A percentile compares a stretch with the other conserved stretches of the same genome.
Conservation (phyloP, 2,329 filamentous ascomycete species). For the Torrubiellomyces zombiae region DNA sequence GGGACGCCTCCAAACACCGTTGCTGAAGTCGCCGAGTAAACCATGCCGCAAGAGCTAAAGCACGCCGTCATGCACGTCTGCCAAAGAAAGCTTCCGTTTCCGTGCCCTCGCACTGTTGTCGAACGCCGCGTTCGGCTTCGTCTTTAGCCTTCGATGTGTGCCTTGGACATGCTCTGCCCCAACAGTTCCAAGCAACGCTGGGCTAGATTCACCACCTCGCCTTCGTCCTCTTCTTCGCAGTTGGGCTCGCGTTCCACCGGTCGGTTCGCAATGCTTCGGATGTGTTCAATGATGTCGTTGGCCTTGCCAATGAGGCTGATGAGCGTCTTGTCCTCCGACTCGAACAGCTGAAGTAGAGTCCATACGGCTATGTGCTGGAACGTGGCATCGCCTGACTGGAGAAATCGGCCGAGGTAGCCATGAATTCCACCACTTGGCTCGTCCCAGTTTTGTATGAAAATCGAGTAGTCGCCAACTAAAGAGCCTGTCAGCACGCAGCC, state of each 20-base stretch:
- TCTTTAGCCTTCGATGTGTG: slow-evolving; percentile 60
- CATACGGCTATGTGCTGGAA: slow-evolving; percentile 99
- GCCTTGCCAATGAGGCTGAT: slow-evolving; percentile 78
- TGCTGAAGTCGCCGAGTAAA: no score
- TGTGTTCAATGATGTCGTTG: slow-evolving; percentile 81
- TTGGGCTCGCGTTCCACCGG: slow-evolving; percentile 78
- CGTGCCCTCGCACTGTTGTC: no score
- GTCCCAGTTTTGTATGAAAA: slow-evolving; percentile 88
- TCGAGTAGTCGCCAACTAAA: slow-evolving; percentile 84
- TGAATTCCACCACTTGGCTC: slow-evolving; percentile 89
- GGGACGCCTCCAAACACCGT: no score
- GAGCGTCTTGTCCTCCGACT: slow-evolving; percentile 84
- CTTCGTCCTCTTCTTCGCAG: slow-evolving; percentile 77
- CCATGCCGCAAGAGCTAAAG: no score
- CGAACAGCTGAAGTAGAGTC: slow-evolving; percentile 87
- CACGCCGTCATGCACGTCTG: no score
- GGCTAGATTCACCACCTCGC: slow-evolving; percentile 81
- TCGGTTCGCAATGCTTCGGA: slow-evolving; percentile 78
- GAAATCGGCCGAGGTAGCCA: slow-evolving; percentile 82
- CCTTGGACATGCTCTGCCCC: slow-evolving; percentile 58
- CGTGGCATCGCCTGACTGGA: slow-evolving; percentile 85
- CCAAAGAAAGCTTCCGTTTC: not conserved
- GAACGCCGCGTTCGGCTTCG: no score
- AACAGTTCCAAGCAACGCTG: slow-evolving; percentile 79
- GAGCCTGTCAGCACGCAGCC: slow-evolving; percentile 2